Evolutionary conservation across 2,329 filamentous ascomycete species (phyloP).

Genomic region (Aspergillus proliferans): DNA sequence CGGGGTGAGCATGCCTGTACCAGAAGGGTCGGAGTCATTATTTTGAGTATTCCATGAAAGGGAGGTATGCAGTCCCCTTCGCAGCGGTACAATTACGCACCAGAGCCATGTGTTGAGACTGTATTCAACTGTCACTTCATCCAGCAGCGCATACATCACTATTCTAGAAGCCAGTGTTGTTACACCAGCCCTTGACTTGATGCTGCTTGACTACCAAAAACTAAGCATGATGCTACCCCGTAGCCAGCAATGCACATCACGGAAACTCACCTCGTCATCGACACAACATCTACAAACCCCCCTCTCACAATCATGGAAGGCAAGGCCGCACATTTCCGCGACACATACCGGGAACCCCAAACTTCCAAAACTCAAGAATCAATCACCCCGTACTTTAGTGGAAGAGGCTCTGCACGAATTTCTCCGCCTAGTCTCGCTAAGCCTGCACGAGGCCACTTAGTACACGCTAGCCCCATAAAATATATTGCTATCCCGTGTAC

Average conservation of each 20-base stretch:
- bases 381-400: not conserved
- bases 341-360: too few species aligned
- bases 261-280: not conserved
- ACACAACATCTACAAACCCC: not conserved
- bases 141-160: too few species aligned
- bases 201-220: not conserved
- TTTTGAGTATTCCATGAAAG: too few species aligned
- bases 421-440: not conserved
- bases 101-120: too few species aligned
- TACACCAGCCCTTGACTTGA: too few species aligned
- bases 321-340: not conserved
- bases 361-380: not conserved
- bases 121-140: too few species aligned
- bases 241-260: not conserved
- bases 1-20: not conserved
- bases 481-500: not conserved
- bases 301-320: not conserved
- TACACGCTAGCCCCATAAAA: not conserved
- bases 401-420: too few species aligned
- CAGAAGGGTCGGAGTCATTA: not conserved
- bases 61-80: too few species aligned
- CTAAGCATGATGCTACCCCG: not conserved
- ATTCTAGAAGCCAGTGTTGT: too few species aligned
- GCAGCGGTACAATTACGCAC: too few species aligned
- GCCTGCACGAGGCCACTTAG: not conserved